Conservation (phyloP, 2,329 filamentous ascomycete genomes). For the Diaporthe citri region DNA sequence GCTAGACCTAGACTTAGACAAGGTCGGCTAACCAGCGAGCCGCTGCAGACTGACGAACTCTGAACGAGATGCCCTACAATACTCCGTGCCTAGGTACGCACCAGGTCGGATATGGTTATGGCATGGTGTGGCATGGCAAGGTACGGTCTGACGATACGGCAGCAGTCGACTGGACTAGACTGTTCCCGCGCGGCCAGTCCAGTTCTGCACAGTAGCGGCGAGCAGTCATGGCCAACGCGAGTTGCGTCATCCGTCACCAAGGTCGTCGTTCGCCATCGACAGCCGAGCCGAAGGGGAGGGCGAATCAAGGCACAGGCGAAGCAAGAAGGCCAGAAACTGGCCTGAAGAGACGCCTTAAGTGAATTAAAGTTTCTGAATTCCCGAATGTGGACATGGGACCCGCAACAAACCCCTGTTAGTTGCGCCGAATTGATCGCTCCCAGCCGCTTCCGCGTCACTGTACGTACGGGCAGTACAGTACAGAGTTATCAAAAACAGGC, state of each 20-base stretch:
- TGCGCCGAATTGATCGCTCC: constrained; percentile 17
- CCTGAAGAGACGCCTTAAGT: constrained; percentile 23
- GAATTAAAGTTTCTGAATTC: constrained; percentile 27
- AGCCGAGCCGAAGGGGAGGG: constrained; percentile 11
- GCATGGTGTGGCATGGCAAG: constrained; percentile 1
- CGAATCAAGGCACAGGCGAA: constrained; percentile 20
- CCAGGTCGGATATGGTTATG: constrained; percentile 9
- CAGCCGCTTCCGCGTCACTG: constrained; percentile 24
- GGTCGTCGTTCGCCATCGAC: constrained; percentile 12
- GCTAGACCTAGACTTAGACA: constrained; percentile 6
- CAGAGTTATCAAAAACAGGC: background rate
- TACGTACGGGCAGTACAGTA: background rate
- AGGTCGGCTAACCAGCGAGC: background rate
- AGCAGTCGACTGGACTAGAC: background rate
- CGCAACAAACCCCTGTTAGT: constrained; percentile 5
- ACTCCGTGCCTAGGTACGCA: constrained; percentile 14
- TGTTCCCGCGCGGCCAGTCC: background rate
- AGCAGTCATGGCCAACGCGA: background rate
- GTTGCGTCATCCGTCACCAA: constrained; percentile 24
- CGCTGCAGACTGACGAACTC: constrained; percentile 20
- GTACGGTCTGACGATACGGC: background rate
- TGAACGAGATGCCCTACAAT: background rate
- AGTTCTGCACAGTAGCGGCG: constrained; percentile 9
- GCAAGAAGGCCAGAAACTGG: constrained; percentile 10
- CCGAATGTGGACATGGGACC: constrained; percentile 26